Conservation (phyloP, 2,329 filamentous ascomycete species). For the Cadophora sp. region DNA sequence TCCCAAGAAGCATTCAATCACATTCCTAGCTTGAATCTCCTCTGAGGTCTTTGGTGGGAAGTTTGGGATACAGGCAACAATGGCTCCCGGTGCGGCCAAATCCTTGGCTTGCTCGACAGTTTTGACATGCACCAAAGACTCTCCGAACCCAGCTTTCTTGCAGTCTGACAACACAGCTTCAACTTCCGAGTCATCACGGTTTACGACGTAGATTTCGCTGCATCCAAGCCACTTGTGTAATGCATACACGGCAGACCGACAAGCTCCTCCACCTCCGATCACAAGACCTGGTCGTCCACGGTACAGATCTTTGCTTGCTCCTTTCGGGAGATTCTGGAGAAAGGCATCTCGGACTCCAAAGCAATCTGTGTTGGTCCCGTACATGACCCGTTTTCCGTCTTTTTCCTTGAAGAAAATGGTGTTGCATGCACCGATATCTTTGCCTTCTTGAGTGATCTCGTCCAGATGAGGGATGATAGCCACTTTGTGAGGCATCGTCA, state of each 20-base stretch:
- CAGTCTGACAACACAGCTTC: slow-evolving; percentile 31
- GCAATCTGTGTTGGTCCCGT: slow-evolving; percentile 79
- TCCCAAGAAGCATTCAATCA: slow-evolving; percentile 31
- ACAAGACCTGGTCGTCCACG: slow-evolving; percentile 67
- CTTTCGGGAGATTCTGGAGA: slow-evolving; percentile 52
- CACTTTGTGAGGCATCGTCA: slow-evolving; percentile 86
- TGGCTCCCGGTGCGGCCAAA: slow-evolving; percentile 25
- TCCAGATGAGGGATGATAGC: slow-evolving; percentile 76
- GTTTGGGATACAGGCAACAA: slow-evolving; percentile 35
- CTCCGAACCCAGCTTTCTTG: slow-evolving; percentile 30
- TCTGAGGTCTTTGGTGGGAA: slow-evolving; percentile 32
- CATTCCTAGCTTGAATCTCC: slow-evolving; percentile 32
- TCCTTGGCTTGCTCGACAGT: slow-evolving; percentile 28
- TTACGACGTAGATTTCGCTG: slow-evolving; percentile 35
- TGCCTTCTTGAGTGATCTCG: slow-evolving; percentile 73
- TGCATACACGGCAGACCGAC: slow-evolving; percentile 76
- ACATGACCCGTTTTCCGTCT: slow-evolving; percentile 26
- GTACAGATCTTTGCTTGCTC: slow-evolving; percentile 25
- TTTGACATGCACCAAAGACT: slow-evolving; percentile 31
- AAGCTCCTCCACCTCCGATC: slow-evolving; percentile 70
- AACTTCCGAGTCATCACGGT: slow-evolving; percentile 31
- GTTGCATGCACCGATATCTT: slow-evolving; percentile 78
- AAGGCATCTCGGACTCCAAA: slow-evolving; percentile 70
- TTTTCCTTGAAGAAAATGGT: slow-evolving; percentile 65
- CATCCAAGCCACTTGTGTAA: slow-evolving; percentile 36